Evolutionary conservation across 2,329 filamentous ascomycete species (phyloP).

Genomic region (Rhynchosporium secalis): DNA sequence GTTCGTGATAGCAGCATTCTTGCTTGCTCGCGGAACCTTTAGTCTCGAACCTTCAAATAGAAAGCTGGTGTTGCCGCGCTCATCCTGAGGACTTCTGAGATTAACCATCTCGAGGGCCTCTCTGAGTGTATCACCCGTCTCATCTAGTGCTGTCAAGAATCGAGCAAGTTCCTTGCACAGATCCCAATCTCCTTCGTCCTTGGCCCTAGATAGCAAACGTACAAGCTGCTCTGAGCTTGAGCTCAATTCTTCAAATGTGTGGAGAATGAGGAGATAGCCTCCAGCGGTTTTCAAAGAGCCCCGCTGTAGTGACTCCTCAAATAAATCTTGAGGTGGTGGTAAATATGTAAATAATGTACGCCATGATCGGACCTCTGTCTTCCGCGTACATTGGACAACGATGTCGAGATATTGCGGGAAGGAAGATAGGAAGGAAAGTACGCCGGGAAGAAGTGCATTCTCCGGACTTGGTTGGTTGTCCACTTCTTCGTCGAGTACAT

Average conservation of each 20-base stretch:
- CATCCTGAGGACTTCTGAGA: conserved; percentile 41
- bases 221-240: conserved; percentile 76
- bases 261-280: conserved; percentile 91
- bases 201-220: conserved; percentile 76
- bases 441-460: conserved; percentile 63
- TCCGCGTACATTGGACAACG: conserved; percentile 93
- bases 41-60: conserved; percentile 43
- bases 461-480: conserved; percentile 67
- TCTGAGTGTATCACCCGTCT: conserved; percentile 75
- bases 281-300: conserved; percentile 92
- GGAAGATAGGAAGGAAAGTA: conserved; percentile 65
- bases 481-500: conserved; percentile 92
- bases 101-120: conserved; percentile 68
- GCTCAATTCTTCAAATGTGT: conserved; percentile 73
- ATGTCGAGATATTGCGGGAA: conserved; percentile 90
- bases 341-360: conserved; percentile 88
- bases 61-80: conserved; percentile 41
- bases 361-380: conserved; percentile 95
- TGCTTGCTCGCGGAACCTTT: conserved; percentile 33
- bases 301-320: conserved; percentile 84
- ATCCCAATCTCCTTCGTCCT: conserved; percentile 87
- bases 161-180: conserved; percentile 90
- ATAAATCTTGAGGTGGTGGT: conserved; percentile 85
- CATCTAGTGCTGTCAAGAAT: conserved; percentile 92
- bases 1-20: conserved; percentile 30